These are phyloP conservation scores for Breynia disticha DNA, from an alignment of 441 rosid species.

Conservation along the genomic window DNA sequence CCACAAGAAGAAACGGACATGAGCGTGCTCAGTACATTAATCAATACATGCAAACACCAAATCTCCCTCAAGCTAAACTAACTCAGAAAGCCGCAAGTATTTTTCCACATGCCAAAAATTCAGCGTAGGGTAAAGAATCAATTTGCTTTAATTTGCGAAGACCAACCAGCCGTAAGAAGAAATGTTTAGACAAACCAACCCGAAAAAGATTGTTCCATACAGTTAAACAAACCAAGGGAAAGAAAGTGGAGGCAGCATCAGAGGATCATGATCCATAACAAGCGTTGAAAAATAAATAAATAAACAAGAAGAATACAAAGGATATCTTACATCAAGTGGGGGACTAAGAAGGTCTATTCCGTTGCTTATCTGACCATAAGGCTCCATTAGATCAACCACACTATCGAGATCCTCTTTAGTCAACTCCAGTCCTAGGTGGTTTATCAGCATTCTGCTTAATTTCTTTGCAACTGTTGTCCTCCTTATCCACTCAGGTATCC, in stretches of 20 bases:
- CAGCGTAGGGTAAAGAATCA: background rate
- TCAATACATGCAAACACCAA: background rate
- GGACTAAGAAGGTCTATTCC: conserved; percentile 85
- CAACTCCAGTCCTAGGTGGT: conserved; percentile 84
- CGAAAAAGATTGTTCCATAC: too few species aligned
- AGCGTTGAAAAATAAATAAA: too few species aligned
- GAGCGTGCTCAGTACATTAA: background rate
- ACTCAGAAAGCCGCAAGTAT: too few species aligned
- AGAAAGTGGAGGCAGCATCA: background rate
- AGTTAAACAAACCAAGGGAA: too few species aligned
- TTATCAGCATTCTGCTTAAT: conserved; percentile 70
- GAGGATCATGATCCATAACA: background rate
- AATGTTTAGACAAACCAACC: background rate
- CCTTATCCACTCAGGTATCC: conserved; percentile 65
- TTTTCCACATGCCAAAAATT: background rate
- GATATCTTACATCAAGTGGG: conserved; percentile 54
- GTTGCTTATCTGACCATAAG: conserved; percentile 92
- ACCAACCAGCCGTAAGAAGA: background rate
- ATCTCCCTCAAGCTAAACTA: background rate
- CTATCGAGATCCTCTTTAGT: conserved; percentile 73
- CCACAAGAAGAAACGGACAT: conserved; percentile 2
- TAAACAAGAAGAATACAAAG: background rate
- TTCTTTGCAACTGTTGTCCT: conserved; percentile 47
- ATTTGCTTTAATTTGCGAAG: background rate
- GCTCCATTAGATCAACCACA: conserved; percentile 97